These are phyloP conservation scores for Sporodiniella umbellata DNA, from an alignment of 371 early-diverging fungal species.

Conservation along the genomic window DNA sequence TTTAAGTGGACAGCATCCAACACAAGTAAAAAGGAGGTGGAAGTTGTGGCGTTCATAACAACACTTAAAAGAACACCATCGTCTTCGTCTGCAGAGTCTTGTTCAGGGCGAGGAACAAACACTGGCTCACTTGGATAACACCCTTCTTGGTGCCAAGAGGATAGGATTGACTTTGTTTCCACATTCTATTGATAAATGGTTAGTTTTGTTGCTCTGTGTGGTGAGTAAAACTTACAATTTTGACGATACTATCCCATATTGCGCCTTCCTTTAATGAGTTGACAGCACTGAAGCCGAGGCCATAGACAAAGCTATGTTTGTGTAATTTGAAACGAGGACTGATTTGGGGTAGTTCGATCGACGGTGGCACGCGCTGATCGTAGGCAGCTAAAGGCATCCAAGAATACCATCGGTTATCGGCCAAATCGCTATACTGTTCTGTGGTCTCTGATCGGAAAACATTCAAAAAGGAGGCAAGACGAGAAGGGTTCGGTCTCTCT, in stretches of 20 bases:
- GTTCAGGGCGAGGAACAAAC: constrained; percentile 57
- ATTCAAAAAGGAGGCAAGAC: background rate
- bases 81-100: constrained; percentile 57
- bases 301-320: constrained; percentile 67
- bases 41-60: constrained; percentile 64
- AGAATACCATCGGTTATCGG: constrained; percentile 28
- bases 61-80: constrained; percentile 71
- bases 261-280: constrained; percentile 33
- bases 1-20: constrained; percentile 65
- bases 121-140: constrained; percentile 78
- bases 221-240: constrained; percentile 56
- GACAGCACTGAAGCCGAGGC: constrained; percentile 51
- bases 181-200: constrained; percentile 23
- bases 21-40: constrained; percentile 66
- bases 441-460: background rate
- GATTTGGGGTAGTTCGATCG: constrained; percentile 65
- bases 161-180: constrained; percentile 24
- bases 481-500: constrained; percentile 15
- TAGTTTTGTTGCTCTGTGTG: background rate
- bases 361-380: constrained; percentile 17
- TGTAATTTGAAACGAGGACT: constrained; percentile 55
- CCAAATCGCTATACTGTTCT: constrained; percentile 4
- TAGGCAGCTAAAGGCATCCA: constrained; percentile 34
- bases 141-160: constrained; percentile 49
- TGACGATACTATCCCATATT: constrained; percentile 70